Evolutionary conservation across 805 yeast genomes (phyloP), one percentile per base, ranked within the genome.

Genomic region (Cyberlindnera mrakii): DNA sequence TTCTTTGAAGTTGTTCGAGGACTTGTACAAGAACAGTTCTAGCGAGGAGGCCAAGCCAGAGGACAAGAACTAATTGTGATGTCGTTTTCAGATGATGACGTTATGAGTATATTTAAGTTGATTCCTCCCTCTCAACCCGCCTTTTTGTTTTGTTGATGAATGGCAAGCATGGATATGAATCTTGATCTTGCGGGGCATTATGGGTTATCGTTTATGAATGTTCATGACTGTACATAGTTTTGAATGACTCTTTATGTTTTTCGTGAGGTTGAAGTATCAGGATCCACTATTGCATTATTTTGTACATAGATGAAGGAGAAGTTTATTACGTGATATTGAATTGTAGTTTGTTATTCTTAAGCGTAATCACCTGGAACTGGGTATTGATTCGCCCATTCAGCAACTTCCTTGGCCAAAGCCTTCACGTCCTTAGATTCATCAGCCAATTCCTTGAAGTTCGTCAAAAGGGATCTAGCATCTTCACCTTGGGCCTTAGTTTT

Each of bases 291-390:
- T 23, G 27, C 27, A 23, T 20, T 20, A 14, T 19, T 37, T 20
- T 37, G 39, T 37, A 37, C 33, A 37, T 37, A 37, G 39, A 37
- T 37, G 37, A 34, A 20, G 37, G 37, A 20, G 15, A 19, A n/a
- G 19, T 15, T 15, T 33, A 13, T 18, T 15, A 15, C 14, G 19
- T 23, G n/a, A 34, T 5, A 18, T 34, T 5, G 27, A 34, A 30
- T 8, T 23, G 27, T 23, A 23, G 27, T 23, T 7, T 23, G 3
- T 10, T 9, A 30, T 14, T 16, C 17, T 40, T 35, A 51, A 19
- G 49, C 51, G 33, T 41, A 59, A 46, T 85, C 95, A 55, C 96
- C 96, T 41, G 97, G 97, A 49, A 89, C 95, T 23, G 96, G 96
- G 69, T 71, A 88, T 48, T 75, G 59, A 32, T 81, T 73, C 39